Evolutionary conservation across 441 rosid species (phyloP).

Genomic region (Pelargonium cotyledonis): DNA sequence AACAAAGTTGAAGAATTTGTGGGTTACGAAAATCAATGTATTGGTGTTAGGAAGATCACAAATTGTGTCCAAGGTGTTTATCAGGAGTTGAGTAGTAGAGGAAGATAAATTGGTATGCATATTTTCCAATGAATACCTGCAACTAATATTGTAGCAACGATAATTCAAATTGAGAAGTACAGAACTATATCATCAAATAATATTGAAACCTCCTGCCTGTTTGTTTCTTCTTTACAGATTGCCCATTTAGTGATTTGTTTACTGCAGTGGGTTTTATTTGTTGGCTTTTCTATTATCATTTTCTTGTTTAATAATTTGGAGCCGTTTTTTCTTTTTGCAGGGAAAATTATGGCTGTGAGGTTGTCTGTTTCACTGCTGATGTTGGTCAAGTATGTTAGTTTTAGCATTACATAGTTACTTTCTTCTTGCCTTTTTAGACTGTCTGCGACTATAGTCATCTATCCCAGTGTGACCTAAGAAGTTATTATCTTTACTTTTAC

Average conservation of each 20-base stretch:
- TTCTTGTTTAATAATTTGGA: not conserved
- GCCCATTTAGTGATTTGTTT: not conserved
- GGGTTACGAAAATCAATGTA: not conserved
- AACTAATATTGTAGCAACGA: not conserved
- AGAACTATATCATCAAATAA: not conserved
- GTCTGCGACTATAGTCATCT: not conserved
- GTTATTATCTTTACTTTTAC: not conserved
- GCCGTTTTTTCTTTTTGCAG: constrained; percentile 28
- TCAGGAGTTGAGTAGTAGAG: too few relatives aligned
- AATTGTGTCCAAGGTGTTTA: too few relatives aligned
- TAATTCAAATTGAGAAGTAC: not conserved
- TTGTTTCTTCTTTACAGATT: not conserved
- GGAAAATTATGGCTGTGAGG: constrained; percentile 94
- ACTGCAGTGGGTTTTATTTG: not conserved
- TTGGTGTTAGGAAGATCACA: not conserved
- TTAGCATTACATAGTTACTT: not conserved
- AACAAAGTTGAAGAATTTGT: not conserved
- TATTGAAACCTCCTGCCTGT: not conserved
- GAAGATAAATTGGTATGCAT: too few relatives aligned
- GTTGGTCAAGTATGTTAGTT: constrained; percentile 76
- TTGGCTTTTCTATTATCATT: constrained; percentile 5
- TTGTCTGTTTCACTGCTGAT: constrained; percentile 96
- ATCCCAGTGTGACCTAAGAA: not conserved
- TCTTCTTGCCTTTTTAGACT: not conserved
- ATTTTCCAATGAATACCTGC: not conserved